Evolutionary conservation across 129 eudicot genomes (phyloP).

Genomic region (Pseudognaphalium luteoalbum): DNA sequence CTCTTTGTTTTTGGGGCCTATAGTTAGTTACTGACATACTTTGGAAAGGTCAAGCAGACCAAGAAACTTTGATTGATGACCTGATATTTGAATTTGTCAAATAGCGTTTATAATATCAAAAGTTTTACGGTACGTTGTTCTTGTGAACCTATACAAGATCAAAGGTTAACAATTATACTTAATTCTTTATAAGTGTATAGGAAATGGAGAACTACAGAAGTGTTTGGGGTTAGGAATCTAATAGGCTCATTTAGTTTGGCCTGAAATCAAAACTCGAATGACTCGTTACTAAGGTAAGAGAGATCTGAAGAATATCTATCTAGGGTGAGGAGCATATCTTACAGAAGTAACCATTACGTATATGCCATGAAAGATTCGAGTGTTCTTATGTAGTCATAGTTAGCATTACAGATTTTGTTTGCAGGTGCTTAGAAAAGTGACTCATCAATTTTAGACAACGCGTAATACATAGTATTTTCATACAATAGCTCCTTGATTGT

Average conservation of each 20-base stretch:
- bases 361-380: not conserved
- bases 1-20: not conserved
- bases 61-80: not conserved
- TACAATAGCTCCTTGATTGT: too few relatives aligned
- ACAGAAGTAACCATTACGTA: not conserved
- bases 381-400: too few relatives aligned
- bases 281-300: not conserved
- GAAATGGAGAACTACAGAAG: not conserved
- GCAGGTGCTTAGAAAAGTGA: too few relatives aligned
- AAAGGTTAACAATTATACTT: conserved; percentile 1
- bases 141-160: not conserved
- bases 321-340: not conserved
- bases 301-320: not conserved
- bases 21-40: not conserved
- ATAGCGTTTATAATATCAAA: not conserved
- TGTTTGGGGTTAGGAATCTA: conserved; percentile 1
- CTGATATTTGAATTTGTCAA: not conserved
- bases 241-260: conserved; percentile 10
- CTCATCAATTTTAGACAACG: too few relatives aligned
- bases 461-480: too few relatives aligned
- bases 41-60: not conserved
- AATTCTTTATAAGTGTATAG: not conserved
- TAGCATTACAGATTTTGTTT: too few relatives aligned
- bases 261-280: conserved; percentile 12
- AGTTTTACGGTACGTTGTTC: not conserved